These are phyloP conservation scores for Termitomyces sp. DNA, from an alignment of 768 basidiomycete species.

Conservation along the genomic window DNA sequence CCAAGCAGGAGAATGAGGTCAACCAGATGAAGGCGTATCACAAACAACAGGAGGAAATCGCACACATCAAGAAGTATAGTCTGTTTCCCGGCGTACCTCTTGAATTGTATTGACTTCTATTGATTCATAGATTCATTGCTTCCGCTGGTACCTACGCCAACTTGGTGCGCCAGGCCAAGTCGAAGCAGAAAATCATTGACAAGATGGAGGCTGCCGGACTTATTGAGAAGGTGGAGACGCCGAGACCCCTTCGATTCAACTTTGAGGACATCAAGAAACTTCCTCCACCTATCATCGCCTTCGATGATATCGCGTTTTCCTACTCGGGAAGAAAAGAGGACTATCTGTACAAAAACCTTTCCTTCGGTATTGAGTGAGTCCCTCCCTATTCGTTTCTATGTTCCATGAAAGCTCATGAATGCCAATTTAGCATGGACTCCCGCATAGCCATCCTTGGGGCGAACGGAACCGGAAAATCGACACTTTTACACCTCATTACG, in stretches of 20 bases:
- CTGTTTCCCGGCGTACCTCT: not conserved
- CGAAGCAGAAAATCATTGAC: conserved; percentile 99
- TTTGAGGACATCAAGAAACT: conserved; percentile 93
- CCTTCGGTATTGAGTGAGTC: conserved; percentile 94
- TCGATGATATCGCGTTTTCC: conserved; percentile 90
- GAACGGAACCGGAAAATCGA: conserved; percentile 94
- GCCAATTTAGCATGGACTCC: conserved; percentile 66
- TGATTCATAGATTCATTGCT: conserved; percentile 75
- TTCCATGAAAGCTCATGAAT: not conserved
- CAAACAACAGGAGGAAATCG: conserved; percentile 98
- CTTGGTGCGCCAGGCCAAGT: conserved; percentile 97
- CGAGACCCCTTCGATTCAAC: conserved; percentile 80
- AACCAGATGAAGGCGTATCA: conserved; percentile 99
- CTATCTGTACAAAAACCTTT: conserved; percentile 81
- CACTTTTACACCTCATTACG: conserved; percentile 87
- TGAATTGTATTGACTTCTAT: not conserved
- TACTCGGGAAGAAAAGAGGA: conserved; percentile 90
- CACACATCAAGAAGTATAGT: conserved; percentile 92
- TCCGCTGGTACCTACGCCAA: conserved; percentile 99
- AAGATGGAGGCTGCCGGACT: conserved; percentile 99
- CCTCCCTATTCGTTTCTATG: not conserved
- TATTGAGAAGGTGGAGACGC: conserved; percentile 82
- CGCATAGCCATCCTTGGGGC: conserved; percentile 95
- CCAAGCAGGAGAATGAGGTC: conserved; percentile 95
- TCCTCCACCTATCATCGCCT: conserved; percentile 96